phyloP scores from a whole-genome alignment of 805 yeast species.

The Jamesozyma spencerorum region DNA sequence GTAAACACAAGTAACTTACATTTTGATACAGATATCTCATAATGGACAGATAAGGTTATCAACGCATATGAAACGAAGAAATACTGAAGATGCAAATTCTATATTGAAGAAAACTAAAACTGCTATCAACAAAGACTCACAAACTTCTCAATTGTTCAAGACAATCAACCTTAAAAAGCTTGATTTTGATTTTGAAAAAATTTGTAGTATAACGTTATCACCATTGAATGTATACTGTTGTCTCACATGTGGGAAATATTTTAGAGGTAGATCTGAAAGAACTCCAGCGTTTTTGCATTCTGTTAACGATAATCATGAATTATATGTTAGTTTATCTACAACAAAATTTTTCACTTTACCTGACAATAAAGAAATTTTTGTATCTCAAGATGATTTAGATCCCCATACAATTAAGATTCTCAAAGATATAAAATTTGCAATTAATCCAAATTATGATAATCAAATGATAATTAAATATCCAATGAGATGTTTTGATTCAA shows the following conservation, averaged over 20 bases:
- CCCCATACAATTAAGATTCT: slow-evolving; percentile 22
- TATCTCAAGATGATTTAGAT: slow-evolving; percentile 6
- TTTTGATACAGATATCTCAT: too few relatives aligned
- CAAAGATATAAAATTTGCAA: slow-evolving; percentile 42
- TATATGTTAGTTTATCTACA: slow-evolving; percentile 47
- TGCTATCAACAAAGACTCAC: background rate
- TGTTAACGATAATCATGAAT: slow-evolving; percentile 53
- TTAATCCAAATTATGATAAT: slow-evolving; percentile 42
- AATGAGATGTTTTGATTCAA: slow-evolving; percentile 33
- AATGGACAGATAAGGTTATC: too few relatives aligned
- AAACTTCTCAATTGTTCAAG: background rate
- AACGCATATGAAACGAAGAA: too few relatives aligned
- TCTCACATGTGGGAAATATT: slow-evolving; percentile 62
- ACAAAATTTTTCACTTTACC: slow-evolving; percentile 52
- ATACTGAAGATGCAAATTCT: too few relatives aligned
- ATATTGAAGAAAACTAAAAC: too few relatives aligned
- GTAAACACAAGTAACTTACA: too few relatives aligned
- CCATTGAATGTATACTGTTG: slow-evolving; percentile 61
- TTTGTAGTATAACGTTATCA: slow-evolving; percentile 56
- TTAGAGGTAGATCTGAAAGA: slow-evolving; percentile 54
- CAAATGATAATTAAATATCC: slow-evolving; percentile 31
- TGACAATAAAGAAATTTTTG: slow-evolving; percentile 31
- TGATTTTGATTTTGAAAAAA: slow-evolving; percentile 64
- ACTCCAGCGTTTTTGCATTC: slow-evolving; percentile 65
- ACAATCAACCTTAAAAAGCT: slow-evolving; percentile 23